Evolutionary conservation across 1,139 yeast genomes (phyloP).

Genomic region (Kurtzmaniella quercitrusa): DNA sequence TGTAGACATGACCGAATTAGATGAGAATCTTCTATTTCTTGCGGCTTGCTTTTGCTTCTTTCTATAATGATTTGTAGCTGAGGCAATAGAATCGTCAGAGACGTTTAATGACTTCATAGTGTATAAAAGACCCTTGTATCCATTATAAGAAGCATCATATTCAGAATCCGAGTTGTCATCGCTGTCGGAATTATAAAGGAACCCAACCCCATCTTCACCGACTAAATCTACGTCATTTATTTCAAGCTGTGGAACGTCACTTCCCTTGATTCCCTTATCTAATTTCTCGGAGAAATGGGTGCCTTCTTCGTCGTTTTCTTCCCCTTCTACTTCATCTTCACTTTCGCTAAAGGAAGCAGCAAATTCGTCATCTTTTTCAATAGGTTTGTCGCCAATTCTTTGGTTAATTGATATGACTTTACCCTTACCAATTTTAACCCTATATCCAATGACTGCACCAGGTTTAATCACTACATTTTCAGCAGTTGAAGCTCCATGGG

Average conservation of each 20-base stretch:
- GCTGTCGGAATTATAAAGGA: conserved; percentile 47
- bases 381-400: conserved; percentile 48
- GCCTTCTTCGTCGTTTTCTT: conserved; percentile 8
- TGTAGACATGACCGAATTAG: conserved; percentile 36
- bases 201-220: conserved; percentile 60
- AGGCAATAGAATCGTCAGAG: conserved; percentile 78
- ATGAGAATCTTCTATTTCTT: conserved; percentile 31
- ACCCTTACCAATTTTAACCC: conserved; percentile 58
- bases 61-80: conserved; percentile 43
- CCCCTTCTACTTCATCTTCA: conserved; percentile 15
- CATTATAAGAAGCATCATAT: conserved; percentile 23
- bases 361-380: conserved; percentile 25
- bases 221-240: conserved; percentile 38
- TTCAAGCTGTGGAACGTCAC: conserved; percentile 6
- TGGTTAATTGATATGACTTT: conserved; percentile 45
- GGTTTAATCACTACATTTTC: conserved; percentile 47
- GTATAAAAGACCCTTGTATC: conserved; percentile 44
- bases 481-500: conserved; percentile 56
- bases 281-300: conserved; percentile 1
- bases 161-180: conserved; percentile 38
- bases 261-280: conserved; percentile 5
- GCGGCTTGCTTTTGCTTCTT: conserved; percentile 26
- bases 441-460: conserved; percentile 80
- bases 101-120: conserved; percentile 61
- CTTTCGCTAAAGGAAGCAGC: conserved; percentile 24